Conservation (phyloP, 306 rosid species). For the Luffa acutangula region DNA sequence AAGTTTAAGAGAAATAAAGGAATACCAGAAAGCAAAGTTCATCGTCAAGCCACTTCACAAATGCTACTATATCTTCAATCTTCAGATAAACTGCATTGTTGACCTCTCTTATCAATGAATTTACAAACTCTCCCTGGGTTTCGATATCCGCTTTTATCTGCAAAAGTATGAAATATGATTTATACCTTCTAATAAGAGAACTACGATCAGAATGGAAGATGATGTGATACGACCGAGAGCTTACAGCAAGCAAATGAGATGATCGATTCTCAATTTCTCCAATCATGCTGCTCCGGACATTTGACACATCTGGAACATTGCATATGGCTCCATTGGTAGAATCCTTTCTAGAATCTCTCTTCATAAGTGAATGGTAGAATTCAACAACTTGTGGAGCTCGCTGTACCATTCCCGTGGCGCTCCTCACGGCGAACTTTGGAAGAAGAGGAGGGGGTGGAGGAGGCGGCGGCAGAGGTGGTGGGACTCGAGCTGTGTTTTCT, state of each 20-base stretch:
- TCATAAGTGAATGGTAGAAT: constrained; percentile 92
- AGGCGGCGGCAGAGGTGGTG: constrained; percentile 77
- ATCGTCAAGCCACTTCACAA: constrained; percentile 96
- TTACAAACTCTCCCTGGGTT: constrained; percentile 96
- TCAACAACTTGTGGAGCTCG: constrained; percentile 96
- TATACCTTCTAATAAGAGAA: background rate
- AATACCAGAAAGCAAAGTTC: constrained; percentile 98
- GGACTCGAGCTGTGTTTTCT: constrained; percentile 29
- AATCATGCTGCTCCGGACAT: constrained; percentile 94
- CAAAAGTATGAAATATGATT: constrained; percentile 13
- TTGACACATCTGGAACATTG: constrained; percentile 74
- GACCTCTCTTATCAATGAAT: constrained; percentile 85
- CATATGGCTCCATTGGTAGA: constrained; percentile 60
- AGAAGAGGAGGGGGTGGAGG: constrained; percentile 82
- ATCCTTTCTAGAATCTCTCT: constrained; percentile 89
- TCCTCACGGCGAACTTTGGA: constrained; percentile 45
- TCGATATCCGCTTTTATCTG: constrained; percentile 95
- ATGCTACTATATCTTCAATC: constrained; percentile 87
- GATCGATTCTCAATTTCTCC: constrained; percentile 98
- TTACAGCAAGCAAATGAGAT: constrained; percentile 93
- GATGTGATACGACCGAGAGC: constrained; percentile 11
- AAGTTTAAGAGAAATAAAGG: background rate
- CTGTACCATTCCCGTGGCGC: constrained; percentile 44
- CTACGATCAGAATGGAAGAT: background rate
- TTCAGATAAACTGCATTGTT: constrained; percentile 71